Base-by-base conservation (phyloP, 2,329 filamentous ascomycete species). In the Botrytis elliptica region DNA sequence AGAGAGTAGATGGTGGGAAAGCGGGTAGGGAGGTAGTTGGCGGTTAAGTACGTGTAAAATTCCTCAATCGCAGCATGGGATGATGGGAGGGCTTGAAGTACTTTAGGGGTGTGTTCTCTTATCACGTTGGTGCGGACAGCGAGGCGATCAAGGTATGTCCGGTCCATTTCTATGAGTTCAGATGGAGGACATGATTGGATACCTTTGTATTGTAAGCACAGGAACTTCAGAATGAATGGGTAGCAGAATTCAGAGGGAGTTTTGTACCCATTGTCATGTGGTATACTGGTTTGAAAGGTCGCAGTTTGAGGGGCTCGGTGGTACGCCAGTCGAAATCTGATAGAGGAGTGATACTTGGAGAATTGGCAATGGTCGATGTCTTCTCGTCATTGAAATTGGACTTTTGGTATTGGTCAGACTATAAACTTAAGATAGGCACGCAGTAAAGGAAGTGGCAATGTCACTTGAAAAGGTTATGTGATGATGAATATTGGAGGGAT, bases 261-360 rank as follows among this genome's bases (percentile, higher is more conserved):
- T 33, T 20, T 81, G 75, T 81, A 89, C 88, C 87, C 89, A 91
- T 91, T 90, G 89, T 91, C 69, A 91, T 80, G 78, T 90, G 85
- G 78, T 88, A 91, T 77, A 86, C 89, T 8, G 87, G 85, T 79
- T 88, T 90, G 80, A 90, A 90, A 0, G 87, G 86, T 22, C 89
- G 83, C 18, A 89, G 79, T 73, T 87, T 84, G 55, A 88, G 78
- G 0, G 88, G 89, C 73, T 86, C 83, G 46, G 84, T 86, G 0
- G 81, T 83, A 70, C 83, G 78, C 84, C 87, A 87, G 74, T 88
- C 81, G 76, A 90, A 88, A 72, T 84, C 80, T 3, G 79, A 65
- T 6, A 89, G 81, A 4, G 87, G 84, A 22, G 60, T 25, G 38
- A 72, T 71, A 14, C 7, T n/a, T 25, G 20, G 38, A 16, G 18